Evolutionary conservation across 2,329 filamentous ascomycete species (phyloP).

Genomic region (Tolypocladium tropicale): DNA sequence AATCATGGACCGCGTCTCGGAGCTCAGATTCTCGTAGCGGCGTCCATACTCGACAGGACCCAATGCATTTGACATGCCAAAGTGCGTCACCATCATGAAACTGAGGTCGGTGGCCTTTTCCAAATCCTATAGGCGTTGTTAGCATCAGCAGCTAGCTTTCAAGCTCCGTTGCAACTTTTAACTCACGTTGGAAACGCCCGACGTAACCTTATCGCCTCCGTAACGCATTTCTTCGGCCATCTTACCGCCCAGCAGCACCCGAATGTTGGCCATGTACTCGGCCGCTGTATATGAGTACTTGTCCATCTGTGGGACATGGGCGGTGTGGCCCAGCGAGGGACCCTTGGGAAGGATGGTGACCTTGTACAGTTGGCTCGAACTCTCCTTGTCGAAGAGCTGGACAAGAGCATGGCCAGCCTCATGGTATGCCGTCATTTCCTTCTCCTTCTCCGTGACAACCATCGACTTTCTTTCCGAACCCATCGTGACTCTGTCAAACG

Average conservation of each 20-base stretch:
- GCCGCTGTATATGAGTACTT: constrained; percentile 81
- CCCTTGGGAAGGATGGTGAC: constrained; percentile 94
- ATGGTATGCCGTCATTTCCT: constrained; percentile 89
- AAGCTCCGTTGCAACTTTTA: background rate
- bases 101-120: constrained; percentile 71
- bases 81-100: constrained; percentile 77
- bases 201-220: constrained; percentile 83
- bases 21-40: constrained; percentile 72
- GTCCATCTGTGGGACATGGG: constrained; percentile 82
- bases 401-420: constrained; percentile 94
- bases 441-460: constrained; percentile 87
- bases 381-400: constrained; percentile 65
- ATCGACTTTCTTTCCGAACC: constrained; percentile 85
- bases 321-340: constrained; percentile 75
- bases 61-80: constrained; percentile 80
- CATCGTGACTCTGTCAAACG: constrained; percentile 97
- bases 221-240: constrained; percentile 88
- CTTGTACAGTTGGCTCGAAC: constrained; percentile 78
- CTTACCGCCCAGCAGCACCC: constrained; percentile 75
- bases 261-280: constrained; percentile 72
- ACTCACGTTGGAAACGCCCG: constrained; percentile 69
- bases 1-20: constrained; percentile 76
- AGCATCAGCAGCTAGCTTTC: constrained; percentile 6
- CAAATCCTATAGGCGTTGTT: constrained; percentile 55
- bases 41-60: constrained; percentile 83